phyloP scores from a whole-genome alignment of 2,329 filamentous ascomycete species.

The Paecilomyces sp. region DNA sequence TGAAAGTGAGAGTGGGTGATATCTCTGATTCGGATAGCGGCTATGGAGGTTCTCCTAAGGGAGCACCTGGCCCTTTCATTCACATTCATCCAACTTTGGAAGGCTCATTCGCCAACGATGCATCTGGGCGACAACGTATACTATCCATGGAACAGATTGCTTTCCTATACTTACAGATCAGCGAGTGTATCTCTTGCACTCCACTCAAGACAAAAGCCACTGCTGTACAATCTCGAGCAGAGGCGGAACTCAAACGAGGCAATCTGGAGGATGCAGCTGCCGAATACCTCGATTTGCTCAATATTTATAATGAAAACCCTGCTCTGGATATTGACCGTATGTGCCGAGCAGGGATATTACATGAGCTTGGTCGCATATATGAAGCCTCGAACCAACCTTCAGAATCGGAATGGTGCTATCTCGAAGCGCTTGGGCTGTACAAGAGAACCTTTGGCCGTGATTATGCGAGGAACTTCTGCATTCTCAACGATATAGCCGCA shows the following conservation, averaged over 20 bases:
- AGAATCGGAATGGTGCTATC: constrained; percentile 21
- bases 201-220: constrained; percentile 13
- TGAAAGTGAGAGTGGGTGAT: constrained; percentile 9
- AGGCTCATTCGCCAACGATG: constrained; percentile 20
- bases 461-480: constrained; percentile 17
- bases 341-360: constrained; percentile 16
- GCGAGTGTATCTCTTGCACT: constrained; percentile 13
- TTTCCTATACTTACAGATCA: constrained; percentile 20
- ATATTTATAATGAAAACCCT: constrained; percentile 14
- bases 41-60: constrained; percentile 8
- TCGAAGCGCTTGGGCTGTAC: constrained; percentile 19
- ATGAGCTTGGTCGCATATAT: constrained; percentile 19
- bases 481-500: constrained; percentile 20
- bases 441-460: constrained; percentile 21
- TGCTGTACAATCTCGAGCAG: constrained; percentile 13
- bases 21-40: constrained; percentile 9
- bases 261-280: constrained; percentile 15
- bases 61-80: constrained; percentile 9
- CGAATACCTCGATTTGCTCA: constrained; percentile 17
- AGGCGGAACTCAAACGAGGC: constrained; percentile 14
- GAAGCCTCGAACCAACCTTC: constrained; percentile 14
- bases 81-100: constrained; percentile 19
- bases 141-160: constrained; percentile 23
- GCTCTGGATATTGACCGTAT: constrained; percentile 17
- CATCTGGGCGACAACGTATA: constrained; percentile 21